Base-by-base conservation (phyloP, 306 rosid genomes). In the Malus sieversii region DNA sequence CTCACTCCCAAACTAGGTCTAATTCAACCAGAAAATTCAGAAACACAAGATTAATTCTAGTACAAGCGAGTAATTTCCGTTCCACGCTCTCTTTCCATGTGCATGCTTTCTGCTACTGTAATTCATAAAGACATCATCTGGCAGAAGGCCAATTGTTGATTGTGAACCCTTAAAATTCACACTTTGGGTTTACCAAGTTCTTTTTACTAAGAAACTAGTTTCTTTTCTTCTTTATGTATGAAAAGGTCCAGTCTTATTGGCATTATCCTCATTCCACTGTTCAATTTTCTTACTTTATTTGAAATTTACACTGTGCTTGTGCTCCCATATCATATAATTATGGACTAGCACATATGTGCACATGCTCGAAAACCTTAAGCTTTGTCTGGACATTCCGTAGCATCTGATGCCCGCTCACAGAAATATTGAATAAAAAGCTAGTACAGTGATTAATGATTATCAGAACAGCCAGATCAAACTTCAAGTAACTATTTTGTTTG, bases 401-500 rank as follows among this genome's bases (percentile, higher is more conserved):
- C 22, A 35, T 57, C 27, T 8, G 9, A 22, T 55, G 62, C 62
- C 27, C 9, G 4, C 57, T 57, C 22, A 4, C n/a, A 13, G 8
- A 72, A 13, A 35, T 33, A 9, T 35, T 35, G n/a, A 2, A 70
- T 51, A 20, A 71, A 71, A 19, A 33, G 64, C 45, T 29, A 29
- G n/a, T 53, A 71, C 12, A 10, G 10, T 32, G 64, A 52, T 55
- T 35, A n/a, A n/a, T 14, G 51, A 55, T 35, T 55, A n/a, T 33
- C 65, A 40, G 14, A 19, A 29, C 40, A 70, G 20, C 22, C 27
- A 29, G 38, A 70, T 42, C 13, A 9, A 20, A 32, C 46, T 83
- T 72, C 32, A 42, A 33, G 51, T 76, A 64, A 64, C 59, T 75
- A 60, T 5, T 55, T 62, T 72, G 75, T 66, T 77, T 11, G 32